phyloP scores from a whole-genome alignment of 1,139 yeast species.

The Zhuliangozyma blackwelliae region DNA sequence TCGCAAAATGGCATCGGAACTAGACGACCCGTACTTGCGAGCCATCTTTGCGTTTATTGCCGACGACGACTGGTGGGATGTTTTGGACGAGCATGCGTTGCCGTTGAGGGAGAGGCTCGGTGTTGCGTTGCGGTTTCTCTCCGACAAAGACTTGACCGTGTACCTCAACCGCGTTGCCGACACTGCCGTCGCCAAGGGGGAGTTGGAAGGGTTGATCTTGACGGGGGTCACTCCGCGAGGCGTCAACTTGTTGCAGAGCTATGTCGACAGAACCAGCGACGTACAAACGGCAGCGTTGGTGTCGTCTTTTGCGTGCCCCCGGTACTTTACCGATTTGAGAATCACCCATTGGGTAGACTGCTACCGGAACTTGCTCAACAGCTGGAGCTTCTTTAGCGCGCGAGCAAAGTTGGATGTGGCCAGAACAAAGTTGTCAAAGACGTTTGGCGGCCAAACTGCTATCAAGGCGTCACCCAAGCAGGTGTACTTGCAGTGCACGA shows the following conservation, averaged over 20 bases:
- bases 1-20: slow-evolving; percentile 76
- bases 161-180: slow-evolving; percentile 70
- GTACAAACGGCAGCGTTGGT: slow-evolving; percentile 89
- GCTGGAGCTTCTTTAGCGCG: slow-evolving; percentile 76
- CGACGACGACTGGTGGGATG: slow-evolving; percentile 96
- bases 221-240: slow-evolving; percentile 89
- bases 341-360: slow-evolving; percentile 75
- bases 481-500: slow-evolving; percentile 71
- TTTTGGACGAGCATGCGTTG: slow-evolving; percentile 80
- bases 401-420: slow-evolving; percentile 85
- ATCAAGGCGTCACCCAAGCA: slow-evolving; percentile 63
- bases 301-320: slow-evolving; percentile 75
- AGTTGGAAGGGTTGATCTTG: slow-evolving; percentile 81
- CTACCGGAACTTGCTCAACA: slow-evolving; percentile 70
- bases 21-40: slow-evolving; percentile 83
- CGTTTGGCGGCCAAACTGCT: slow-evolving; percentile 45
- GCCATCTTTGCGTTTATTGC: slow-evolving; percentile 93
- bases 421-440: slow-evolving; percentile 60
- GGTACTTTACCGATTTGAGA: slow-evolving; percentile 68
- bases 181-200: slow-evolving; percentile 71
- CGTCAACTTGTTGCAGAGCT: slow-evolving; percentile 75
- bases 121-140: slow-evolving; percentile 78
- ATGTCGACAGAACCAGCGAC: slow-evolving; percentile 86
- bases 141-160: slow-evolving; percentile 68
- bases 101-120: slow-evolving; percentile 88